Evolutionary conservation across 208 protist species (phyloP).

Genomic region (Trypanosoma scelopori): DNA sequence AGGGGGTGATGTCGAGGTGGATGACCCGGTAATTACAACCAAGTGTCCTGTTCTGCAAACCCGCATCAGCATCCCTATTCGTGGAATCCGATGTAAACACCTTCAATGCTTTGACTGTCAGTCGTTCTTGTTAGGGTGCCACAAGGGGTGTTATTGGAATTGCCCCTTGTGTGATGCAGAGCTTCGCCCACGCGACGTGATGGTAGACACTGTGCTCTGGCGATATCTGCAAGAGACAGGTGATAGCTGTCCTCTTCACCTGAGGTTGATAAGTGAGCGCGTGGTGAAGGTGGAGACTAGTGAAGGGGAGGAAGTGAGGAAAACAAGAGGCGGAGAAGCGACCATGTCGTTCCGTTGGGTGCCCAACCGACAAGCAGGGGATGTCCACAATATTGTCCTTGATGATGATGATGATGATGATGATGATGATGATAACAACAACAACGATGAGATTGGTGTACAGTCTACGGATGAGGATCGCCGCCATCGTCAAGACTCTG

Average conservation of each 20-base stretch:
- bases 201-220: conserved; percentile 74
- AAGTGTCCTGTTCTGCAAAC: conserved; percentile 81
- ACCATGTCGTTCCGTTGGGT: conserved; percentile 15
- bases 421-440: conserved; percentile 28
- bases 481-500: background rate
- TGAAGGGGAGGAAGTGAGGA: background rate
- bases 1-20: conserved; percentile 35
- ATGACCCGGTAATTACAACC: conserved; percentile 68
- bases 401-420: conserved; percentile 24
- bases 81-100: conserved; percentile 59
- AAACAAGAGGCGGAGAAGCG: background rate
- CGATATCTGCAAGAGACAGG: conserved; percentile 34
- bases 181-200: conserved; percentile 48
- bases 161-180: conserved; percentile 76
- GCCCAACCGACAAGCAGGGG: conserved; percentile 1
- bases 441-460: conserved; percentile 8
- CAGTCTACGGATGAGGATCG: background rate
- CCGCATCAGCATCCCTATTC: conserved; percentile 67
- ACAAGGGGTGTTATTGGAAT: conserved; percentile 84
- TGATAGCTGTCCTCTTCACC: conserved; percentile 17
- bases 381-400: conserved; percentile 13
- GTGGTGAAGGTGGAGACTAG: background rate
- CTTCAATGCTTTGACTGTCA: conserved; percentile 81
- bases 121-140: conserved; percentile 59
- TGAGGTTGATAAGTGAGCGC: conserved; percentile 10